phyloP scores from a whole-genome alignment of 805 yeast genomes.

The Saturnispora galanensis region DNA sequence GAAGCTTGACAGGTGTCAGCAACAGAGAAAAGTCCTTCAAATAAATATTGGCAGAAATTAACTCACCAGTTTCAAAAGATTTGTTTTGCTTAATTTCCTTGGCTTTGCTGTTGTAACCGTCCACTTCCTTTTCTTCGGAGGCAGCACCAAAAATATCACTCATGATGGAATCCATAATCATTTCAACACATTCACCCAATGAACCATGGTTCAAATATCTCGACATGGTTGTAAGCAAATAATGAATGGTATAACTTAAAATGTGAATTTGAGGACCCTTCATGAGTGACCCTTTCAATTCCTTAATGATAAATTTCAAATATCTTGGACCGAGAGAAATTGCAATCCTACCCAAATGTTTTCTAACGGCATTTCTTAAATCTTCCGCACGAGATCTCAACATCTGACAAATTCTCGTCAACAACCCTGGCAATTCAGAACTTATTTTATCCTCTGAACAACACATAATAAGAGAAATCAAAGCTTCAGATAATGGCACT shows the following conservation, averaged over 20 bases:
- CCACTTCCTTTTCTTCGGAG: constrained; percentile 91
- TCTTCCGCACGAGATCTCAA: constrained; percentile 80
- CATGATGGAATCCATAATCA: constrained; percentile 69
- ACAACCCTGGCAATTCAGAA: constrained; percentile 63
- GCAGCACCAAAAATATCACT: constrained; percentile 88
- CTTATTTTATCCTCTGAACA: constrained; percentile 47
- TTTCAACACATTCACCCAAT: constrained; percentile 50
- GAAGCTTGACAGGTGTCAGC: constrained; percentile 57
- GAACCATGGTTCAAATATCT: constrained; percentile 51
- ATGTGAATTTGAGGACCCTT: constrained; percentile 93
- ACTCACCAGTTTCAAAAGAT: constrained; percentile 79
- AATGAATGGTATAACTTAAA: constrained; percentile 78
- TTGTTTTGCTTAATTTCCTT: constrained; percentile 86
- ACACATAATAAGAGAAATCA: constrained; percentile 56
- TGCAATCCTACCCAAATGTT: constrained; percentile 57
- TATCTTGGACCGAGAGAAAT: constrained; percentile 61
- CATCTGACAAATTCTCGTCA: constrained; percentile 83
- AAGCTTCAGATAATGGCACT: constrained; percentile 73
- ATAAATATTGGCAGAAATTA: constrained; percentile 55
- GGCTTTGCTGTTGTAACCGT: constrained; percentile 76
- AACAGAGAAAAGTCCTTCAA: constrained; percentile 47
- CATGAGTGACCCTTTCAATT: constrained; percentile 65
- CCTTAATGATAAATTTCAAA: constrained; percentile 64
- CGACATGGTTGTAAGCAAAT: constrained; percentile 46
- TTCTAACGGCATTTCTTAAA: constrained; percentile 77